A percentile compares a stretch with the other conserved stretches of the same genome.
phyloP scores from a whole-genome alignment of 73 alveolate genomes.

The Uronychia binucleata region DNA sequence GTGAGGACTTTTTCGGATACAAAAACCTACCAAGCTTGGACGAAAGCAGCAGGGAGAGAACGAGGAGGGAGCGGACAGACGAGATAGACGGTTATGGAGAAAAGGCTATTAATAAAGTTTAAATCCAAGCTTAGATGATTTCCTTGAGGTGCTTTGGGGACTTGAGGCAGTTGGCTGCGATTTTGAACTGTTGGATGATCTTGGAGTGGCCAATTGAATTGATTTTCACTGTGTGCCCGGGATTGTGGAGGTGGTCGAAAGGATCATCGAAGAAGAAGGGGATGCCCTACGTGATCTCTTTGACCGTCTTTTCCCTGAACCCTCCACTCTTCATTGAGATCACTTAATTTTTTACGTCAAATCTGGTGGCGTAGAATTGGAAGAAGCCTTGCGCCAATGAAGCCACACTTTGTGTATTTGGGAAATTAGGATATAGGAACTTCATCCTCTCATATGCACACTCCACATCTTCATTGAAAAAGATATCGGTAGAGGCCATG shows the following conservation, averaged over 20 bases:
- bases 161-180: too few species aligned
- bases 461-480: not conserved
- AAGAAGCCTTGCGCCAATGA: slow-evolving; percentile 59
- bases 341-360: slow-evolving; percentile 48
- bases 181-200: too few species aligned
- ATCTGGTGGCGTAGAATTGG: slow-evolving; percentile 59
- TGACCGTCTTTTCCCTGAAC: slow-evolving; percentile 30
- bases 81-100: too few species aligned
- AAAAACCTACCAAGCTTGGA: not conserved
- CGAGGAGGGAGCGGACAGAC: too few species aligned
- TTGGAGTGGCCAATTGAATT: not conserved
- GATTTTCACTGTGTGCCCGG: slow-evolving; percentile 34
- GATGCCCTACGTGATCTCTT: slow-evolving; percentile 41
- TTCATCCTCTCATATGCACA: not conserved
- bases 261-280: slow-evolving; percentile 76
- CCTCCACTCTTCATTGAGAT: slow-evolving; percentile 44
- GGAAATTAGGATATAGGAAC: not conserved
- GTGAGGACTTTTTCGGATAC: not conserved
- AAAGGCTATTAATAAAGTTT: too few species aligned
- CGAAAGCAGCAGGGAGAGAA: not conserved
- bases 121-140: too few species aligned
- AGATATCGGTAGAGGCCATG: not conserved
- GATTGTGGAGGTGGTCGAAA: slow-evolving; percentile 62
- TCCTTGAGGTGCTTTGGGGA: too few species aligned
- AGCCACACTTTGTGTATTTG: slow-evolving; percentile 18